Conservation (phyloP, 352 stramenopile genomes). For the Phytophthora fragariae region DNA sequence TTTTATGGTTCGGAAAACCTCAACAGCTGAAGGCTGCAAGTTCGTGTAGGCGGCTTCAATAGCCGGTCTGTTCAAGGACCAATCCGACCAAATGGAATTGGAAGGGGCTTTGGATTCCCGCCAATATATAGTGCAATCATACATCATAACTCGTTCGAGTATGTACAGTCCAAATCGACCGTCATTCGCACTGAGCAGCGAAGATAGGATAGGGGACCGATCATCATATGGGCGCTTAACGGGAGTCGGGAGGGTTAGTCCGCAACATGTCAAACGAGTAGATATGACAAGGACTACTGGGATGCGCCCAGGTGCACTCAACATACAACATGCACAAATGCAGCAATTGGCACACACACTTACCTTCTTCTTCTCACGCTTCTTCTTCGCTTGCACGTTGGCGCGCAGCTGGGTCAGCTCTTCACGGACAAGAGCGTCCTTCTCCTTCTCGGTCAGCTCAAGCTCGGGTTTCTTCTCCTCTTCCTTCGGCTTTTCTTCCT, state of each 20-base stretch:
- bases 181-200: slow-evolving; percentile 54
- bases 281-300: slow-evolving; percentile 90
- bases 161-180: slow-evolving; percentile 85
- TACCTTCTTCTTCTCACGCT: slow-evolving; percentile 93
- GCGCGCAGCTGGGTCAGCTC: slow-evolving; percentile 83
- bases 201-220: slow-evolving; percentile 65
- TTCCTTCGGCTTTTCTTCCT: slow-evolving; percentile 47
- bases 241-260: slow-evolving; percentile 93
- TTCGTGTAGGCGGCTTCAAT: slow-evolving; percentile 90
- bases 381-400: slow-evolving; percentile 85
- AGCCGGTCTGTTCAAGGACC: slow-evolving; percentile 94
- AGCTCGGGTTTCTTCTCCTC: slow-evolving; percentile 46
- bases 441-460: slow-evolving; percentile 83
- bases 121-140: slow-evolving; percentile 40
- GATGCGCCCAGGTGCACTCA: slow-evolving; percentile 65
- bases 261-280: slow-evolving; percentile 83
- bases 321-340: slow-evolving; percentile 34
- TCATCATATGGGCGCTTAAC: slow-evolving; percentile 85
- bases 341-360: slow-evolving; percentile 29
- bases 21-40: slow-evolving; percentile 93
- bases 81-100: slow-evolving; percentile 82
- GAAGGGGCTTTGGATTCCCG: slow-evolving; percentile 89
- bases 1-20: slow-evolving; percentile 70
- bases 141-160: slow-evolving; percentile 3
- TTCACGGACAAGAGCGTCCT: slow-evolving; percentile 84